phyloP scores from a whole-genome alignment of 768 basidiomycete species.

The Russula emetica region DNA sequence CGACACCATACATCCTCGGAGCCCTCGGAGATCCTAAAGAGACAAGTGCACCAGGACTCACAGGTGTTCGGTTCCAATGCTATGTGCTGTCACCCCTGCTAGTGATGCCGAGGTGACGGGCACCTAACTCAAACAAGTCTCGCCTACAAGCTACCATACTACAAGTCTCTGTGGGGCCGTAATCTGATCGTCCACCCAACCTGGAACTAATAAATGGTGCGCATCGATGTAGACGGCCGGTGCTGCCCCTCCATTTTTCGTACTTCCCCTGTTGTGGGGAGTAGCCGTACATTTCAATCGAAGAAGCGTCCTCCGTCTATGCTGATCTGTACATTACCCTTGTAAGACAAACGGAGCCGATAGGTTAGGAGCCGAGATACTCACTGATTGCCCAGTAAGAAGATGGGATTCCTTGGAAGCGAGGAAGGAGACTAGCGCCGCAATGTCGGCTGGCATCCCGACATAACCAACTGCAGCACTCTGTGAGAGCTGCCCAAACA shows the following conservation, averaged over 20 bases:
- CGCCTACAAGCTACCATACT: neutral
- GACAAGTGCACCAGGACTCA: neutral
- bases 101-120: neutral
- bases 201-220: neutral
- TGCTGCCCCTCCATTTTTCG: neutral
- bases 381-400: constrained; percentile 32
- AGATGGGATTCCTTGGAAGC: constrained; percentile 34
- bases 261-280: neutral
- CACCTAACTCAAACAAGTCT: neutral
- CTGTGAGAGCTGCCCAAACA: constrained; percentile 15
- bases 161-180: neutral
- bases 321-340: constrained; percentile 9
- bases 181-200: neutral
- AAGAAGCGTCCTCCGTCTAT: constrained; percentile 25
- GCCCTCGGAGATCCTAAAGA: neutral
- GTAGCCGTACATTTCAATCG: constrained; percentile 1
- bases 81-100: neutral
- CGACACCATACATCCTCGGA: neutral
- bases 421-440: constrained; percentile 35
- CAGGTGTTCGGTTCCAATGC: neutral
- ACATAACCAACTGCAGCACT: constrained; percentile 27
- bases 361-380: constrained; percentile 1
- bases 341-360: constrained; percentile 3
- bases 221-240: neutral
- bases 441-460: constrained; percentile 31